Conservation (phyloP, 768 basidiomycete species). For the Boletus bicolor region DNA sequence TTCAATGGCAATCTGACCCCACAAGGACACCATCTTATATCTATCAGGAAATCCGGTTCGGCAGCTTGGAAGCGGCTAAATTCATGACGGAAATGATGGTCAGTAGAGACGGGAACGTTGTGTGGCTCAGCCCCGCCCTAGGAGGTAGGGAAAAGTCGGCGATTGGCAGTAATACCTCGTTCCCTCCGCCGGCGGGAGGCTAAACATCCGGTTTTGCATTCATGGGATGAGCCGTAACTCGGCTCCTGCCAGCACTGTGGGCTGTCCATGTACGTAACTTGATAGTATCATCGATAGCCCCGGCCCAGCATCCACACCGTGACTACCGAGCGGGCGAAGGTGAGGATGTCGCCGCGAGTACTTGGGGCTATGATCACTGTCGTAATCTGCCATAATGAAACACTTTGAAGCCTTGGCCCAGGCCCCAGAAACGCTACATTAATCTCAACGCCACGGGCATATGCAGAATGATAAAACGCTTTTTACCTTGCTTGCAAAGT, state of each 20-base stretch:
- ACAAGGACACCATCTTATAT: constrained; percentile 5
- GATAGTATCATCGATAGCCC: too few species aligned
- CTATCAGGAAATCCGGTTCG: not conserved
- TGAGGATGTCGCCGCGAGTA: not conserved
- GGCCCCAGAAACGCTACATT: too few species aligned
- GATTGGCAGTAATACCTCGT: not conserved
- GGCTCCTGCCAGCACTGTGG: too few species aligned
- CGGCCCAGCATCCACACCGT: too few species aligned
- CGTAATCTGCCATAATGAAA: too few species aligned
- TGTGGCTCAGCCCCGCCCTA: not conserved
- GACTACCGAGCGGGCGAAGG: not conserved
- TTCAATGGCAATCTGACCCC: not conserved
- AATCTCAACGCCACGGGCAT: too few species aligned
- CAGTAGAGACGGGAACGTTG: not conserved
- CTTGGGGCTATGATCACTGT: too few species aligned
- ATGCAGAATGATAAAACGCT: too few species aligned
- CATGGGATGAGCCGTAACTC: not conserved
- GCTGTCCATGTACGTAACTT: not conserved
- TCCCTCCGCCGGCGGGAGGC: not conserved
- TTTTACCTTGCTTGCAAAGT: too few species aligned
- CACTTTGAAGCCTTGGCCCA: too few species aligned
- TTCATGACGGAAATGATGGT: not conserved
- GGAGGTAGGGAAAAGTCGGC: not conserved
- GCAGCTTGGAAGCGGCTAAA: not conserved
- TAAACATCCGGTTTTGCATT: not conserved